These are phyloP conservation scores for Coemansia sp. DNA, from an alignment of 192 early-diverging fungal genomes.

Conservation along the genomic window DNA sequence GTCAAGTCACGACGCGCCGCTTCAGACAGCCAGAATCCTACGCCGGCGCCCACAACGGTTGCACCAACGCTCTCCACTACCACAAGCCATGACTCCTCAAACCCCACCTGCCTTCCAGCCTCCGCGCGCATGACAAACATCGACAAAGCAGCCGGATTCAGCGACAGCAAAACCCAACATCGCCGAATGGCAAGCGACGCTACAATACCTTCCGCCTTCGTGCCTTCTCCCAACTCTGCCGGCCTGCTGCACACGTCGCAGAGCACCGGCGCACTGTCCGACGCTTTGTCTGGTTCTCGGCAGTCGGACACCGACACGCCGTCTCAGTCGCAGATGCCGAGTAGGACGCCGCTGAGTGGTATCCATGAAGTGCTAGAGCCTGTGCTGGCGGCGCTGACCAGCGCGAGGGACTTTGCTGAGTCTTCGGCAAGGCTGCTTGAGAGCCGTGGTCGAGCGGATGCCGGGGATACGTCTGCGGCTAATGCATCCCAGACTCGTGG, in stretches of 20 bases:
- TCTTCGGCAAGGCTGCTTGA: background rate
- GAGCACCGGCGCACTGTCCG: conserved; percentile 3
- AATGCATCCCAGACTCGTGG: background rate
- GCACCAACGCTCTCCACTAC: background rate
- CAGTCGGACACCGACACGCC: background rate
- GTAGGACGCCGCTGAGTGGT: background rate
- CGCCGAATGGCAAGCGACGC: too few species aligned
- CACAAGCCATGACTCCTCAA: too few species aligned
- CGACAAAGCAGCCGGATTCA: too few species aligned
- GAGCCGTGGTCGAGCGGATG: background rate
- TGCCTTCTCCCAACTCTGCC: background rate
- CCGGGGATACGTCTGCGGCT: background rate
- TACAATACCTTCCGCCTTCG: too few species aligned
- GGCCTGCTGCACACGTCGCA: conserved; percentile 8
- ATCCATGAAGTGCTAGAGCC: conserved; percentile 7
- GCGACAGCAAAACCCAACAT: background rate
- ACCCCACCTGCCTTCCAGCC: too few species aligned
- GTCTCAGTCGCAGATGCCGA: background rate
- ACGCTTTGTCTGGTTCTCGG: background rate
- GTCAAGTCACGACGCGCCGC: background rate
- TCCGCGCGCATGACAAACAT: too few species aligned
- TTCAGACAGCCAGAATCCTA: background rate
- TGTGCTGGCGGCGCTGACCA: background rate
- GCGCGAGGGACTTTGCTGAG: background rate
- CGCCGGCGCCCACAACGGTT: background rate